Percentiles rank a stretch among this genome's conserved stretches.
Conservation (phyloP, 2,329 filamentous ascomycete genomes). For the Tolypocladium pustulatum region DNA sequence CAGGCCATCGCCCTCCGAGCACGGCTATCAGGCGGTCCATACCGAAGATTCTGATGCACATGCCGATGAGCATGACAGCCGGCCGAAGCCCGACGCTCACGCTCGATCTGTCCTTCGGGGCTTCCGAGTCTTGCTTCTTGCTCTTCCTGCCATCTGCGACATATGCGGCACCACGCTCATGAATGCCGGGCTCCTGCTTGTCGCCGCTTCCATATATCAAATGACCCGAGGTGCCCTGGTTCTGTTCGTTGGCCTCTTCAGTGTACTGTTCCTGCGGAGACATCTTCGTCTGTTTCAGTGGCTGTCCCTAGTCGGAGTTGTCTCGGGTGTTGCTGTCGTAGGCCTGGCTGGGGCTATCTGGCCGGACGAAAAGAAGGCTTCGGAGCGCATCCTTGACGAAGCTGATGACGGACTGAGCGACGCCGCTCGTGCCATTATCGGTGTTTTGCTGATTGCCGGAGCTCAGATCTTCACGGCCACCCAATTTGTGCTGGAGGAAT, state of each 20-base stretch:
- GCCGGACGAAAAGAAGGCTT: constrained; percentile 48
- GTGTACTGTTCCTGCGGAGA: constrained; percentile 77
- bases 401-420: constrained; percentile 27
- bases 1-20: constrained; percentile 29
- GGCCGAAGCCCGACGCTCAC: constrained; percentile 33
- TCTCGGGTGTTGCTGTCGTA: constrained; percentile 79
- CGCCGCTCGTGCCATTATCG: constrained; percentile 53
- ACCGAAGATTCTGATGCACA: constrained; percentile 28
- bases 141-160: constrained; percentile 83
- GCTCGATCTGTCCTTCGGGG: constrained; percentile 57
- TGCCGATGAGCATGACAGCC: constrained; percentile 5
- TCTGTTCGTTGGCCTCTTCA: constrained; percentile 91
- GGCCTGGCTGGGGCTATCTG: constrained; percentile 81
- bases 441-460: constrained; percentile 81
- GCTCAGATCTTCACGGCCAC: constrained; percentile 95
- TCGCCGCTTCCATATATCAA: constrained; percentile 94
- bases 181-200: constrained; percentile 90
- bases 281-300: constrained; percentile 83
- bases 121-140: constrained; percentile 61
- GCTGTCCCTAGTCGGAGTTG: constrained; percentile 77
- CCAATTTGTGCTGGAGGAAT: constrained; percentile 94
- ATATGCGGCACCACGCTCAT: constrained; percentile 93
- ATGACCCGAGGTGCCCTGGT: constrained; percentile 96
- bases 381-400: constrained; percentile 20
- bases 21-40: constrained; percentile 57